A percentile compares a stretch with the other conserved stretches of the same genome.
Evolutionary conservation across 305 asterid genomes (phyloP).

Genomic region (Petunia hybrid): DNA sequence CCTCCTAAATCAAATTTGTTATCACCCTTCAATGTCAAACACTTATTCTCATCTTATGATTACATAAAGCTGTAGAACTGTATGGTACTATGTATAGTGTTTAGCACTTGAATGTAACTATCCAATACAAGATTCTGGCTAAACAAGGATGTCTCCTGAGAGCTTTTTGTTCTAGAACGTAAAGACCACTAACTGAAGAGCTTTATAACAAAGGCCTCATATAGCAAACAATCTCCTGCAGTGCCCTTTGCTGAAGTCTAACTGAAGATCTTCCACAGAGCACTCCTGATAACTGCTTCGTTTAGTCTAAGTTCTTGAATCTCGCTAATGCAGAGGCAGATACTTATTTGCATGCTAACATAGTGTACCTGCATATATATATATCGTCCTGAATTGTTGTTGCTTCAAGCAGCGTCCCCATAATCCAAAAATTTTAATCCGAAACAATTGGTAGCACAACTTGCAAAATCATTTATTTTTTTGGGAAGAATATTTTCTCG

Average conservation of each 20-base stretch:
- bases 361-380: neutral
- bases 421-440: neutral
- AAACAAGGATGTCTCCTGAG: neutral
- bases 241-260: neutral
- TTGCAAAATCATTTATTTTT: neutral
- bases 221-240: neutral
- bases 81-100: neutral
- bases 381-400: neutral
- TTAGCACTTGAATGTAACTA: slow-evolving; percentile 20
- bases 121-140: neutral
- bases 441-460: neutral
- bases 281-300: neutral
- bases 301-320: neutral
- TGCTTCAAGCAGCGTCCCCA: neutral
- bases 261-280: neutral
- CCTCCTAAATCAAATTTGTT: neutral
- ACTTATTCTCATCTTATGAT: neutral
- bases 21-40: neutral
- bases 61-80: slow-evolving; percentile 20
- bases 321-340: slow-evolving; percentile 3
- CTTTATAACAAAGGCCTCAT: neutral
- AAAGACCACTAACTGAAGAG: neutral
- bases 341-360: neutral
- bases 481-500: neutral
- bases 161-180: neutral